Evolutionary conservation across 257 asterid genomes (phyloP), one percentile per base, ranked within the genome.

Genomic region (Fraxinus cuspidata): DNA sequence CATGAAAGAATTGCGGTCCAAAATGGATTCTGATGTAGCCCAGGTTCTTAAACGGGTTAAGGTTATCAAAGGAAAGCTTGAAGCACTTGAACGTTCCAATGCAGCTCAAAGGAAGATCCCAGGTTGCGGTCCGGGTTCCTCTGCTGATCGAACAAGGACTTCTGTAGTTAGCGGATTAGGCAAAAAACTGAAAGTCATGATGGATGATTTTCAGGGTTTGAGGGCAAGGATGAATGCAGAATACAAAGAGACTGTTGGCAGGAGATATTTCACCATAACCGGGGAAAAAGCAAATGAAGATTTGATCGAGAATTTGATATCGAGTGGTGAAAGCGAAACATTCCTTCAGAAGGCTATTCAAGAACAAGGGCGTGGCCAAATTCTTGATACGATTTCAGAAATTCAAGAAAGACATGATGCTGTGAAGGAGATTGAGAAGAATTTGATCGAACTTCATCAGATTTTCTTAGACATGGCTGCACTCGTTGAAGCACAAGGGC

Each of bases 1-100:
- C 25, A 53, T 53, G 64, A 53, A 53, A 53, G 64, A 19, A 6
- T 53, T 53, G 64, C 23, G 64, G 21, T 53, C 64, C 64, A 53
- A 5, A 19, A 53, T 53, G 64, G 64, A 53, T 21, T 53, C 64
- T 19, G 64, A 53, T 19, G 64, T 53, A 4, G 25, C 64, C 64
- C 64, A 53, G 64, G 64, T 53, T 53, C 64, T 53, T 19, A 53
- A 53, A 53, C 64, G 64, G 64, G 64, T 53, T 8, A 53, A 53
- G 64, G 2, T 53, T 7, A 53, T 53, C 64, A 53, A 53, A 53
- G 64, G 64, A n/a, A 53, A 53, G 64, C 64, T 53, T 7, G 64
- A 53, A 53, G 64, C 28, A 18, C 64, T 53, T 7, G 64, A 53
- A 53, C 8, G 64, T 4, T 53, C 64, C 27, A 53, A 53, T 53